Conservation (phyloP, 1,139 yeast genomes). For the Diutina neorugosa region DNA sequence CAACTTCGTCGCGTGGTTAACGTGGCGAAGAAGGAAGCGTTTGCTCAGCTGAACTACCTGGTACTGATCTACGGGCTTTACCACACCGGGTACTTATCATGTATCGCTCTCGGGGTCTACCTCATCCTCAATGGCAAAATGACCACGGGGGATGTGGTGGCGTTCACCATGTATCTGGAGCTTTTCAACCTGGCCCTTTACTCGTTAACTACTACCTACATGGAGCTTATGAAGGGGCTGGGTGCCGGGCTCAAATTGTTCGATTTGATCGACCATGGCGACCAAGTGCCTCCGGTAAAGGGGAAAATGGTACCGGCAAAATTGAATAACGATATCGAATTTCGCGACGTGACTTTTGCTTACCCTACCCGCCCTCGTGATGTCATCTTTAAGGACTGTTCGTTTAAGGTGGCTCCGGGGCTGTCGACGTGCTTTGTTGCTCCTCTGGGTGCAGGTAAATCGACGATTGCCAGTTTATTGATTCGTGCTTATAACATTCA, state of each 20-base stretch:
- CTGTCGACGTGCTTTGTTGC: conserved; percentile 86
- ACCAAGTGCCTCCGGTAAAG: conserved; percentile 31
- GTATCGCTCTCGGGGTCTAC: conserved; percentile 34
- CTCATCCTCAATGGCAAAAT: conserved; percentile 30
- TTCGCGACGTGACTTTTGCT: conserved; percentile 55
- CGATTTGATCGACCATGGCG: conserved; percentile 31
- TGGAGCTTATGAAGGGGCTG: conserved; percentile 45
- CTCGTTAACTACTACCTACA: conserved; percentile 38
- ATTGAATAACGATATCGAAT: conserved; percentile 43
- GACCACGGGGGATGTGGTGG: conserved; percentile 37
- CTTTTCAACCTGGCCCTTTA: conserved; percentile 37
- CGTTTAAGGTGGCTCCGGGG: conserved; percentile 50
- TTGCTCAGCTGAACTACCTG: conserved; percentile 35
- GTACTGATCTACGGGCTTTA: conserved; percentile 34
- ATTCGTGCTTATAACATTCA: conserved; percentile 53
- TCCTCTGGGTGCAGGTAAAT: conserved; percentile 86
- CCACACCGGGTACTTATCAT: conserved; percentile 33
- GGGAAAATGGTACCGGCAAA: conserved; percentile 30
- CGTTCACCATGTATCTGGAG: conserved; percentile 38
- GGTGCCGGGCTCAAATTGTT: conserved; percentile 41
- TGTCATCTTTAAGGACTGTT: conserved; percentile 50
- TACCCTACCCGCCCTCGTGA: conserved; percentile 88
- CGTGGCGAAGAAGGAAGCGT: conserved; percentile 34
- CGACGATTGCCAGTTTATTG: conserved; percentile 66
- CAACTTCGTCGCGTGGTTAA: conserved; percentile 29